Base-by-base conservation (phyloP, 305 asterid genomes). In the Vinca major region DNA sequence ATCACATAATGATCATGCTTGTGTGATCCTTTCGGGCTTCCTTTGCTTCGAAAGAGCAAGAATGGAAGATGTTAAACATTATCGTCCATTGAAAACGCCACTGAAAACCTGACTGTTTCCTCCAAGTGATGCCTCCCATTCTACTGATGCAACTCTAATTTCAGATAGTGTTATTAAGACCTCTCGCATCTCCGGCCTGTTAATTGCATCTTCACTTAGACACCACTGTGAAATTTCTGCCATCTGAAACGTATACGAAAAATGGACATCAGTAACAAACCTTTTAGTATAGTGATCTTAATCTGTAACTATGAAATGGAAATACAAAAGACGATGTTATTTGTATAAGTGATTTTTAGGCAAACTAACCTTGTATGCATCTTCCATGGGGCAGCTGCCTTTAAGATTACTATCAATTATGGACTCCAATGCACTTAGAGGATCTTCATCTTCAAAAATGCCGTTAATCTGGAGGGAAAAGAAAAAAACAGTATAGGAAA, bases 101-200 rank as follows among this genome's bases (percentile, higher is more conserved):
- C 92, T 90, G 77, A 90, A 90, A 67, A 88, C 80, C 74, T 84
- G 86, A 76, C 90, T 84, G 79, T 73, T 86, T 44, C 96, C 97
- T 63, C 92, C 96, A 5, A 88, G 83, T 41, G 94, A 88, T 53
- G 92, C 97, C 74, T 90, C 97, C 97, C 97, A 90, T 68, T 90
- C 90, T n/a, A 83, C 78, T 4, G 96, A 82, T 17, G 97, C 87
- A 75, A 72, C 80, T 77, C 85, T 72, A 61, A 90, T 82, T 52
- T 83, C 82, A 39, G 86, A 77, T n/a, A 90, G 68, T 12, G 84
- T 89, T 37, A 81, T 77, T 14, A 90, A 94, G 7, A 85, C 92
- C 43, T 88, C 94, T 4, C 86, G 75, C 84, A 88, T 86, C 67
- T 88, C 94, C 20, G 96, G 96, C 84, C 97, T 82, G 75, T 85